These are phyloP conservation scores for Eurotiales sp. DNA, from an alignment of 2,329 filamentous ascomycete genomes.

Conservation along the genomic window DNA sequence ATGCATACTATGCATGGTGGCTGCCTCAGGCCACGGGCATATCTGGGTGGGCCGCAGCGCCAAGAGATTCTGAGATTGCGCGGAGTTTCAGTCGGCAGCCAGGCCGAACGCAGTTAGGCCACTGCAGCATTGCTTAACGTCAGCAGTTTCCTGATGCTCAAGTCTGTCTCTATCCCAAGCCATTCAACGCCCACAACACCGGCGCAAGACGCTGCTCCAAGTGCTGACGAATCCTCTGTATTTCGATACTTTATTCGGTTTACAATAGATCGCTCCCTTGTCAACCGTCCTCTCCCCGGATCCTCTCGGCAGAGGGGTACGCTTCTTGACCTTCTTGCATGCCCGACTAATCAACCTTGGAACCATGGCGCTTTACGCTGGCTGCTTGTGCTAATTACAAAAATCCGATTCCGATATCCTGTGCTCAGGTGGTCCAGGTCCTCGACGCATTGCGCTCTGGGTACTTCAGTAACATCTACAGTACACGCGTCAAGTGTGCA, in stretches of 20 bases:
- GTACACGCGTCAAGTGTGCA: constrained; percentile 2
- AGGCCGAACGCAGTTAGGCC: background rate
- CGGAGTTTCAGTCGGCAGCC: no score
- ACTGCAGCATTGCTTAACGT: no score
- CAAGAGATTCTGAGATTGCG: background rate
- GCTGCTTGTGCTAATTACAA: constrained; percentile 1
- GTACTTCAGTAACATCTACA: background rate
- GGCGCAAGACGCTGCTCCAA: background rate
- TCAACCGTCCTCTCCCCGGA: background rate
- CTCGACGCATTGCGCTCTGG: background rate
- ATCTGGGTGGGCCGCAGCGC: background rate
- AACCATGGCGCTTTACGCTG: constrained; percentile 10
- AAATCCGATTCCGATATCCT: background rate
- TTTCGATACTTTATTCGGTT: background rate
- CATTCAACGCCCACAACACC: background rate
- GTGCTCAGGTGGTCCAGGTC: background rate
- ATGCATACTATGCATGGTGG: no score
- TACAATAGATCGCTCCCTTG: background rate
- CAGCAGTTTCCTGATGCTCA: background rate
- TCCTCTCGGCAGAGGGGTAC: constrained; percentile 8
- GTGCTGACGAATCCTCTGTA: background rate
- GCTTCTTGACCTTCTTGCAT: constrained; percentile 3
- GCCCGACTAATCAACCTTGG: constrained; percentile 9
- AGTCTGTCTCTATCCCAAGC: background rate
- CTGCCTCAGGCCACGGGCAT: no score